Conservation (phyloP, 129 eudicot genomes). For the Flaveria ramosissima region DNA sequence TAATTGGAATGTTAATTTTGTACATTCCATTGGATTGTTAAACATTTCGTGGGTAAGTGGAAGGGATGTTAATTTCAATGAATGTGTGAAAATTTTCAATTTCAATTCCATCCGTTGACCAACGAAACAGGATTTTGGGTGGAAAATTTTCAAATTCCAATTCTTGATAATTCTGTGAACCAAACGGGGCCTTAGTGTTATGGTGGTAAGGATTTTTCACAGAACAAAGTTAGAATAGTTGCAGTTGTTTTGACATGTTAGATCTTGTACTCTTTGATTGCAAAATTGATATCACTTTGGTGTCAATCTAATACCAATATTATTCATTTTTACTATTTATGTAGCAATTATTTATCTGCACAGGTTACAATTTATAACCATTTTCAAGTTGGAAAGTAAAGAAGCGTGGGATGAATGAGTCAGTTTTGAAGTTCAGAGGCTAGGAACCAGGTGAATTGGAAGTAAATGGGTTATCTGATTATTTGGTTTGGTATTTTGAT, state of each 20-base stretch:
- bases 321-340: not conserved
- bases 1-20: too few species aligned
- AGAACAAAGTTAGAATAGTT: not conserved
- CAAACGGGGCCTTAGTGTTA: not conserved
- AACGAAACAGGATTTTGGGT: too few species aligned
- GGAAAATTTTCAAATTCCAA: too few species aligned
- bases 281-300: not conserved
- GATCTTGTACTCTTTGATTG: not conserved
- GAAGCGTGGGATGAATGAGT: constrained; percentile 8
- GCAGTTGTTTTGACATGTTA: not conserved
- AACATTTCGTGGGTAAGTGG: too few species aligned
- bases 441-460: constrained; percentile 11
- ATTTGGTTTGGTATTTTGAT: not conserved
- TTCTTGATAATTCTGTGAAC: too few species aligned
- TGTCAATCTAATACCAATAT: not conserved
- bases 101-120: too few species aligned
- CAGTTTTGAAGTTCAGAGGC: constrained; percentile 1
- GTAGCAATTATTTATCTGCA: not conserved
- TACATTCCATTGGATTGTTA: too few species aligned
- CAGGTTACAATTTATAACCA: not conserved
- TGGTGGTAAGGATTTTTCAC: not conserved
- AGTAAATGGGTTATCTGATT: not conserved
- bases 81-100: too few species aligned
- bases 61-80: too few species aligned
- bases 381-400: not conserved